Evolutionary conservation across 192 early-diverging fungal species (phyloP), one percentile per base, ranked within the genome.

Genomic region (Coemansia sp.): DNA sequence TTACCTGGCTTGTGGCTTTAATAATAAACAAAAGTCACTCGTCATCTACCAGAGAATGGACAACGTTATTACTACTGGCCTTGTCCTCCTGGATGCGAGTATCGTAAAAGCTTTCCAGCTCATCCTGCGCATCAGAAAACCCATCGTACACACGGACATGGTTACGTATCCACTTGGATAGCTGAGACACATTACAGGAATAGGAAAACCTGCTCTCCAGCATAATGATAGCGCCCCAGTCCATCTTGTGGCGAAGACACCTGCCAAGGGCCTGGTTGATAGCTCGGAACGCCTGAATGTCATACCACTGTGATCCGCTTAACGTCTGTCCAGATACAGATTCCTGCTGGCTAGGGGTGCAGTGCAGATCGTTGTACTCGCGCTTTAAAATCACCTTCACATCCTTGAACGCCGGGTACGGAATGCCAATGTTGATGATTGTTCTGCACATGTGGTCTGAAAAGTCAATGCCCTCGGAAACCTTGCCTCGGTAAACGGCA

Each of bases 141-240:
- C 13, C 41, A 20, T 59, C 20, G 12, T 70, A 77, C 11, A 69
- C 53, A 0, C 41, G 57, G 41, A 77, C 67, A 39, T 70, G 54
- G 10, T 61, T 49, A 11, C 79, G 75, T 7, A 86, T 61, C 85
- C 85, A 86, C 17, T 85, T 85, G 48, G 85, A 86, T 44, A 86
- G 66, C 42, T 68, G 67, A 7, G 45, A 37, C 10, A 71, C 53
- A 37, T 83, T 72, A 49, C 66, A 46, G 1, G 64, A 54, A 20
- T 46, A 20, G 6, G 67, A 37, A 57, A 87, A 86, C n/a, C 87
- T 71, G 8, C 74, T 46, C n/a, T 88, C 87, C 0, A 88, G 76
- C 72, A 88, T 74, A n/a, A 87, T 74, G n/a, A 88, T 78, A 5
- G 74, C 82, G 1, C 87, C 87, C 87, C 87, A 88, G 48, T 88